A percentile compares a stretch with the other conserved stretches of the same genome.
Evolutionary conservation across 495 filamentous ascomycete genomes (phyloP).

Genomic region (Podospora australis): DNA sequence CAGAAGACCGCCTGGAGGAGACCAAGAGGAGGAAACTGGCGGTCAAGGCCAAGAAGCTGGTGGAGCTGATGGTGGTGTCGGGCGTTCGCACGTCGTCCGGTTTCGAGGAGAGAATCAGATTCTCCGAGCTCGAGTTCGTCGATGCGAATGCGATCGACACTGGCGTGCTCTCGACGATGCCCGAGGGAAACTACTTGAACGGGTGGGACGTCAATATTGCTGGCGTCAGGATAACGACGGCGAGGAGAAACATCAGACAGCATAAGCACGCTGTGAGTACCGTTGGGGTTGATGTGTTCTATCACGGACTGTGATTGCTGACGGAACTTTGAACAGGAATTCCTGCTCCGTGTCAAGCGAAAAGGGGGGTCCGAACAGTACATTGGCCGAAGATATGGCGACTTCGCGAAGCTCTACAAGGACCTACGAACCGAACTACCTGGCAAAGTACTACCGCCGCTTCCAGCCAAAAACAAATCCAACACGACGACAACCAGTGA

Average conservation of each 20-base stretch:
- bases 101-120: conserved; percentile 93
- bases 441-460: conserved; percentile 78
- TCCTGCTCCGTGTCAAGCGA: conserved; percentile 74
- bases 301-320: conserved; percentile 10
- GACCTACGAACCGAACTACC: conserved; percentile 77
- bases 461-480: conserved; percentile 85
- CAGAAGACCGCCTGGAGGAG: conserved; percentile 90
- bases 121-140: conserved; percentile 93
- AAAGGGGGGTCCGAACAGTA: conserved; percentile 64
- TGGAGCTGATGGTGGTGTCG: conserved; percentile 99
- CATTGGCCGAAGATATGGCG: conserved; percentile 80
- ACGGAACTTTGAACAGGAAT: conserved; percentile 56
- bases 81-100: conserved; percentile 92
- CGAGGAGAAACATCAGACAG: conserved; percentile 81
- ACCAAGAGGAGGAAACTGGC: conserved; percentile 92
- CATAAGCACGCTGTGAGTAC: conserved; percentile 82
- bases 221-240: conserved; percentile 69
- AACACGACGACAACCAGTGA: conserved; percentile 54
- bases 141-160: conserved; percentile 87
- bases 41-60: conserved; percentile 84
- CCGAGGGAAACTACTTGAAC: conserved; percentile 85
- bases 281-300: not conserved
- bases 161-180: conserved; percentile 75
- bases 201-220: conserved; percentile 98
- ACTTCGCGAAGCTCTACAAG: conserved; percentile 76